These are phyloP conservation scores for Tetracladium maxilliforme DNA, from an alignment of 2,329 filamentous ascomycete genomes.

Conservation along the genomic window DNA sequence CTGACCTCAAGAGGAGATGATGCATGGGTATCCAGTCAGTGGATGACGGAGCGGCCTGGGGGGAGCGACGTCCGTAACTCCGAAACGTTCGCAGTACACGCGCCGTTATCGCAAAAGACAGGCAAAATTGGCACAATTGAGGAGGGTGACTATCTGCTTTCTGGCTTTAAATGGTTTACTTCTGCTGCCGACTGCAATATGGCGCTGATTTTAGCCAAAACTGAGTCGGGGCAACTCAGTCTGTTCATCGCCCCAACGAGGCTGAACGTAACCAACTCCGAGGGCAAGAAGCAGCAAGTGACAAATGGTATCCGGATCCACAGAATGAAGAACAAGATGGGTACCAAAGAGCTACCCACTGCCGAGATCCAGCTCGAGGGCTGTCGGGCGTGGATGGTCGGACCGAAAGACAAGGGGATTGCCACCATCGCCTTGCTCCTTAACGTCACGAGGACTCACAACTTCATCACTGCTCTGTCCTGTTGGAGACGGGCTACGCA, in stretches of 20 bases:
- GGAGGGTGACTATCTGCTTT: conserved; percentile 4
- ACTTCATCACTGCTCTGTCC: conserved; percentile 19
- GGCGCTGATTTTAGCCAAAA: conserved; percentile 4
- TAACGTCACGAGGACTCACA: conserved; percentile 18
- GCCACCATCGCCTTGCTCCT: conserved; percentile 3
- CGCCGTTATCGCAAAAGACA: conserved; percentile 4
- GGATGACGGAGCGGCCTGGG: conserved; percentile 39
- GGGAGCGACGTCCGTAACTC: conserved; percentile 36
- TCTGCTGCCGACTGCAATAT: conserved; percentile 4
- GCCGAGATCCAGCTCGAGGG: conserved; percentile 4
- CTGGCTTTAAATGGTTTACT: conserved; percentile 5
- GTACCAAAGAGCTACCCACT: conserved; percentile 5
- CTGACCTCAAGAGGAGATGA: conserved; percentile 22
- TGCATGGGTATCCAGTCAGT: conserved; percentile 38
- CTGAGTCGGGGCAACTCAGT: conserved; percentile 3
- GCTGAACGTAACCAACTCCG: conserved; percentile 2
- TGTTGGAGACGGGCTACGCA: conserved; percentile 21
- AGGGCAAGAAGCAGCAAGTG: conserved; percentile 3
- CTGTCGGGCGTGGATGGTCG: conserved; percentile 3
- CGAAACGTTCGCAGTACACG: conserved; percentile 26
- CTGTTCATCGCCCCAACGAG: conserved; percentile 3
- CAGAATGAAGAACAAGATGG: conserved; percentile 4
- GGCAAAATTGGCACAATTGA: conserved; percentile 2
- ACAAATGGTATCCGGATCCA: conserved; percentile 5
- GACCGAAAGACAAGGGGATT: conserved; percentile 3